Evolutionary conservation across 345 rosid genomes (phyloP).

Genomic region (Xanthoceras sorbifolium): DNA sequence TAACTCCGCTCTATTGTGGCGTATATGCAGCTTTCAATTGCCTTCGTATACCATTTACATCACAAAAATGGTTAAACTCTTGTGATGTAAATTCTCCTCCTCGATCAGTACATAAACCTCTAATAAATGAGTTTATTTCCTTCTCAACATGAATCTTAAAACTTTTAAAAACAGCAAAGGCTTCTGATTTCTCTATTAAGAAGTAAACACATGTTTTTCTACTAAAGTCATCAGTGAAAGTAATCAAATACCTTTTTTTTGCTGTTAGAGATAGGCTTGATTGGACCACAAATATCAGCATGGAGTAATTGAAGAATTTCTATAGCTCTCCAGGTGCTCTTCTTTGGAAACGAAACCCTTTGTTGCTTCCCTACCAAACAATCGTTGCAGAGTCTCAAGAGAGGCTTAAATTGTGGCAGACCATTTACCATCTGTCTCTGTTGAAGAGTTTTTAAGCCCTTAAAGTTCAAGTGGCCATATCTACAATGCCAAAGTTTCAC

Average conservation of each 20-base stretch:
- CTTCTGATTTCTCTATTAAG: neutral
- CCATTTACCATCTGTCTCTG: no score
- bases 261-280: neutral
- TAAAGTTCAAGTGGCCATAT: neutral
- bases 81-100: slow-evolving; percentile 2
- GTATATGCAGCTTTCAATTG: slow-evolving; percentile 6
- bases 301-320: neutral
- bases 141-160: slow-evolving; percentile 11
- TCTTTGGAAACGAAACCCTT: no score
- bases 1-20: neutral
- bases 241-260: neutral
- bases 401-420: no score
- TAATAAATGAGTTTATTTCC: neutral
- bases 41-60: neutral
- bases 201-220: neutral
- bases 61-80: slow-evolving; percentile 1
- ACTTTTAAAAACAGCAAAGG: neutral
- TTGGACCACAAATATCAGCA: neutral
- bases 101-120: neutral
- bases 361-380: no score
- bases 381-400: no score
- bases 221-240: slow-evolving; percentile 14
- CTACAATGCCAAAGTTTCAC: neutral
- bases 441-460: no score
- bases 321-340: neutral